phyloP scores from a whole-genome alignment of 1,139 yeast genomes.

The Hyphopichia pseudoburtonii region DNA sequence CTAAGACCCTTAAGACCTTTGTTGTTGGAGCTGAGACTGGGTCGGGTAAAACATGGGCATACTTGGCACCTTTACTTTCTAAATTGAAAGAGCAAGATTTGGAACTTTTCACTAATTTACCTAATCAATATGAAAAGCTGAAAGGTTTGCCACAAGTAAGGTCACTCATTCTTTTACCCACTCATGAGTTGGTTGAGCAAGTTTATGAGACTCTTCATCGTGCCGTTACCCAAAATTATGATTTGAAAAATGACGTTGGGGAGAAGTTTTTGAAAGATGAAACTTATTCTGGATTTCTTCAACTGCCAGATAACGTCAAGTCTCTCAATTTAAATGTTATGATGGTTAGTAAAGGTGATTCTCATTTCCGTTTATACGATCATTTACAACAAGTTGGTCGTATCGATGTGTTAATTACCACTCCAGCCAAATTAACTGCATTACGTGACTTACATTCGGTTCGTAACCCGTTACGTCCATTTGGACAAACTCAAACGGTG shows the following conservation, averaged over 20 bases:
- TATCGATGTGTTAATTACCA: conserved; percentile 77
- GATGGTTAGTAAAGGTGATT: conserved; percentile 58
- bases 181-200: conserved; percentile 85
- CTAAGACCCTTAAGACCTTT: conserved; percentile 54
- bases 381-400: conserved; percentile 44
- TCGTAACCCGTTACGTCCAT: conserved; percentile 47
- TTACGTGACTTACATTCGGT: conserved; percentile 40
- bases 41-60: conserved; percentile 94
- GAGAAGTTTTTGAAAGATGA: conserved; percentile 15
- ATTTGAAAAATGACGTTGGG: conserved; percentile 17
- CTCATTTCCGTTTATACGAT: conserved; percentile 50
- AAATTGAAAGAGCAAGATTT: conserved; percentile 59
- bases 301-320: conserved; percentile 22
- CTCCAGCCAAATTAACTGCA: conserved; percentile 68
- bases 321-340: conserved; percentile 45
- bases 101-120: conserved; percentile 23
- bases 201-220: conserved; percentile 55
- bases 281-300: conserved; percentile 23
- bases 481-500: conserved; percentile 53
- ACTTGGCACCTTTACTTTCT: conserved; percentile 72
- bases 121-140: conserved; percentile 29
- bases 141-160: conserved; percentile 49
- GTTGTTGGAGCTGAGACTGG: conserved; percentile 96
- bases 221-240: conserved; percentile 30
- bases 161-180: conserved; percentile 78